Percentiles rank a stretch among this genome's conserved stretches.
These are phyloP conservation scores for Tetrahymena thermophila DNA, from an alignment of 73 alveolate species.

Conservation along the genomic window DNA sequence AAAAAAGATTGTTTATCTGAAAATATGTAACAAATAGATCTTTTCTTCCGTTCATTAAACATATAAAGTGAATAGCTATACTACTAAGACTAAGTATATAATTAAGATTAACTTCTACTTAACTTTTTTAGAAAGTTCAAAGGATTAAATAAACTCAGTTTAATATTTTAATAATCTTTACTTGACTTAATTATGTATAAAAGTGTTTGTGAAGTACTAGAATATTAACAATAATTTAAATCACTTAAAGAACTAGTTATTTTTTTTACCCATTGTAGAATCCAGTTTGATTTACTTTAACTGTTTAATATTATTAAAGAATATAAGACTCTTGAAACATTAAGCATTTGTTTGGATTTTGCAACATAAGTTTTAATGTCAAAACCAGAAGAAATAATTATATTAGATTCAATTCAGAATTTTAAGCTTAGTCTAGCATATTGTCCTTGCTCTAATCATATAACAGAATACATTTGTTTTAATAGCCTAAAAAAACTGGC, in stretches of 20 bases:
- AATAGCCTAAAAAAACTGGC: neutral
- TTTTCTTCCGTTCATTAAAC: neutral
- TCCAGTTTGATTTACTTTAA: neutral
- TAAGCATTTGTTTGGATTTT: neutral
- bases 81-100: neutral
- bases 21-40: neutral
- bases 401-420: neutral
- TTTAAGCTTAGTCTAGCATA: neutral
- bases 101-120: neutral
- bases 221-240: too few species aligned
- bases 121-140: neutral
- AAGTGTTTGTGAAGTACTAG: neutral
- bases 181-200: neutral
- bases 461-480: neutral
- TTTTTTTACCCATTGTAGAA: neutral
- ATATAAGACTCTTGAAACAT: neutral
- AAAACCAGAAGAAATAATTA: neutral
- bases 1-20: neutral
- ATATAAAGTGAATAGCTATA: neutral
- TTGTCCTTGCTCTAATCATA: neutral
- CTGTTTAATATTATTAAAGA: neutral
- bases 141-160: neutral
- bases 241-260: neutral
- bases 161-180: neutral
- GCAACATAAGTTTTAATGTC: neutral